A percentile compares a stretch with the other conserved stretches of the same genome.
Conservation (phyloP, 306 rosid genomes). For the Quercus glauca region DNA sequence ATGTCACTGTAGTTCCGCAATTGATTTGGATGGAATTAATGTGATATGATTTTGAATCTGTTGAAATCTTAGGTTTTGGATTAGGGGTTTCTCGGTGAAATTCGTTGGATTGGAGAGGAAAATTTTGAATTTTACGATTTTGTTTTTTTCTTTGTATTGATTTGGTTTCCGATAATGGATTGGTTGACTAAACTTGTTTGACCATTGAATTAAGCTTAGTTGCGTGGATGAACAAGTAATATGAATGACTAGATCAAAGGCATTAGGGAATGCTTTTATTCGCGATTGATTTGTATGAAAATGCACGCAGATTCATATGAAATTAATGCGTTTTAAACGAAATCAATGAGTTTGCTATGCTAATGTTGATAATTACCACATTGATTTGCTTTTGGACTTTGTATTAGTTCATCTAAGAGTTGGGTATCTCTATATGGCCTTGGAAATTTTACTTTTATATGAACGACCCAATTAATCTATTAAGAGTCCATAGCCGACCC, state of each 20-base stretch:
- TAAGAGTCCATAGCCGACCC: too few relatives aligned
- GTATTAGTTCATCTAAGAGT: too few relatives aligned
- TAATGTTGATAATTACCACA: background rate
- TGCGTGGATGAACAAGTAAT: background rate
- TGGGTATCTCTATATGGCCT: too few relatives aligned
- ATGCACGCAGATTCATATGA: background rate
- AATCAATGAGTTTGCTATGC: background rate
- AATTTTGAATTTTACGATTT: background rate
- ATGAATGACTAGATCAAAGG: background rate
- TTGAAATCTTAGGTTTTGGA: background rate
- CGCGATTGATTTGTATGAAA: background rate
- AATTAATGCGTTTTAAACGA: background rate
- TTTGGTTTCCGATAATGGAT: background rate
- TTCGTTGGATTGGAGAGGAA: background rate
- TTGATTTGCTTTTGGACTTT: too few relatives aligned
- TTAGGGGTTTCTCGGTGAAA: background rate
- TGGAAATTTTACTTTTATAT: too few relatives aligned
- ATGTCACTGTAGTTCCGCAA: background rate
- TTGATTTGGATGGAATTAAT: background rate
- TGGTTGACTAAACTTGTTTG: background rate
- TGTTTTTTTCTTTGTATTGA: background rate
- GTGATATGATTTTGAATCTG: background rate
- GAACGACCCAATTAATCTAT: too few relatives aligned
- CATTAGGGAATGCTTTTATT: background rate
- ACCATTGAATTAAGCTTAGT: background rate